Evolutionary conservation across 352 stramenopile species (phyloP).

Genomic region (Bremia lactucae): DNA sequence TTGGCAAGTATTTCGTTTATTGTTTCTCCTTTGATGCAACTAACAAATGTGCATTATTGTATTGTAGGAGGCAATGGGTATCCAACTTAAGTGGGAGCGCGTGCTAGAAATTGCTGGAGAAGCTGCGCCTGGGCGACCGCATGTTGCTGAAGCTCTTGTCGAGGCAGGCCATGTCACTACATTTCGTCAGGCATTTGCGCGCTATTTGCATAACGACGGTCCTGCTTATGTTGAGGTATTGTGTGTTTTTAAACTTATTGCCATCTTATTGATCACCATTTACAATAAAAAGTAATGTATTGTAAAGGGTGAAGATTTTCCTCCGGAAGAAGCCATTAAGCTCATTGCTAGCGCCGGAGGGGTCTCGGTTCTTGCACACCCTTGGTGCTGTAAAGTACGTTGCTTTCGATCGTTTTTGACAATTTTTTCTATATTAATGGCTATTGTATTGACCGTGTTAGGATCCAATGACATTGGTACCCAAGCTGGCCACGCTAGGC

Average conservation of each 20-base stretch:
- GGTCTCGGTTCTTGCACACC: conserved; percentile 74
- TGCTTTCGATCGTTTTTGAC: neutral
- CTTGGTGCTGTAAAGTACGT: conserved; percentile 74
- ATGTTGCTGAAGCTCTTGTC: conserved; percentile 72
- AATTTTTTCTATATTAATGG: neutral
- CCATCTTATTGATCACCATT: neutral
- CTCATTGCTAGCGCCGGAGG: conserved; percentile 72
- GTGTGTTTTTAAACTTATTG: neutral
- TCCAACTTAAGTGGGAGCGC: conserved; percentile 70
- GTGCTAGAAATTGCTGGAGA: conserved; percentile 78
- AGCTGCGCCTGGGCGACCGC: conserved; percentile 62
- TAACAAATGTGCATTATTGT: neutral
- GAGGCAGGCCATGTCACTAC: conserved; percentile 63
- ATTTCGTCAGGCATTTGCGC: conserved; percentile 71
- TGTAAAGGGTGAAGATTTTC: conserved; percentile 55
- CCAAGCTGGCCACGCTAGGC: conserved; percentile 54
- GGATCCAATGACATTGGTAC: conserved; percentile 61
- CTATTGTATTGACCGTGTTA: conserved; percentile 6
- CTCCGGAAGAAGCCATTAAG: conserved; percentile 78
- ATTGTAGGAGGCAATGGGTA: conserved; percentile 64
- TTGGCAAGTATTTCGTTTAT: conserved; percentile 29
- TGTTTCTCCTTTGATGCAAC: neutral
- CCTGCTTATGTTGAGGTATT: conserved; percentile 79
- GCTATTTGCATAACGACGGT: conserved; percentile 75
- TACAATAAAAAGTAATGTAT: neutral